Percentiles rank a stretch among this genome's conserved stretches.
Conservation (phyloP, 148 eudicot species). For the Amaranthus palmeri region DNA sequence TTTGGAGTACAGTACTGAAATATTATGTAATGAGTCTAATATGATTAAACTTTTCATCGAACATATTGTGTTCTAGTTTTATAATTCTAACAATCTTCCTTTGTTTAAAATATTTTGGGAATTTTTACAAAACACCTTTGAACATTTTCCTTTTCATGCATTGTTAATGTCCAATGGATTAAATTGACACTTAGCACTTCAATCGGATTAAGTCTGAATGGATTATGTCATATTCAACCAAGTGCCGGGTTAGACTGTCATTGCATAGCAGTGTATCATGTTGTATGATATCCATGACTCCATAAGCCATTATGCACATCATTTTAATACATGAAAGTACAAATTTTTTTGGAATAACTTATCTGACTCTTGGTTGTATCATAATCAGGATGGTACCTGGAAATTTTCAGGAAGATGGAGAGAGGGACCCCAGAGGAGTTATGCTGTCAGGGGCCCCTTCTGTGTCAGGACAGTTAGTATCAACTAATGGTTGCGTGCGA, state of each 20-base stretch:
- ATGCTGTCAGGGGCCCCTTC: conserved; percentile 75
- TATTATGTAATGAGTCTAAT: too few relatives aligned
- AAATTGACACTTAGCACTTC: too few relatives aligned
- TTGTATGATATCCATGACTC: conserved; percentile 3
- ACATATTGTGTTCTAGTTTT: too few relatives aligned
- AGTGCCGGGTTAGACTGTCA: not conserved
- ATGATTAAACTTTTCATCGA: too few relatives aligned
- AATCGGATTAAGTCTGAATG: too few relatives aligned
- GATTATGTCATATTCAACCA: too few relatives aligned
- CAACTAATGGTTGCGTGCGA: conserved; percentile 87
- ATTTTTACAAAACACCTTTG: too few relatives aligned
- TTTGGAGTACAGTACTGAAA: too few relatives aligned
- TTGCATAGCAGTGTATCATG: not conserved
- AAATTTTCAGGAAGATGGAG: conserved; percentile 41
- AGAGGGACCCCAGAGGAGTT: conserved; percentile 40
- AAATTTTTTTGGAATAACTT: not conserved
- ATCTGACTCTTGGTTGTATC: not conserved
- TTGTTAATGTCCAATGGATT: too few relatives aligned
- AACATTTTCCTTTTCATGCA: too few relatives aligned
- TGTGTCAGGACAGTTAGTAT: conserved; percentile 75
- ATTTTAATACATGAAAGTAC: not conserved
- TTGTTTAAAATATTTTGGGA: too few relatives aligned
- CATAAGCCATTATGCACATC: not conserved
- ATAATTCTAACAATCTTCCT: too few relatives aligned
- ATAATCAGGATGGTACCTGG: conserved; percentile 38